Evolutionary conservation across 768 basidiomycete species (phyloP).

Genomic region (Mrakia gelida): DNA sequence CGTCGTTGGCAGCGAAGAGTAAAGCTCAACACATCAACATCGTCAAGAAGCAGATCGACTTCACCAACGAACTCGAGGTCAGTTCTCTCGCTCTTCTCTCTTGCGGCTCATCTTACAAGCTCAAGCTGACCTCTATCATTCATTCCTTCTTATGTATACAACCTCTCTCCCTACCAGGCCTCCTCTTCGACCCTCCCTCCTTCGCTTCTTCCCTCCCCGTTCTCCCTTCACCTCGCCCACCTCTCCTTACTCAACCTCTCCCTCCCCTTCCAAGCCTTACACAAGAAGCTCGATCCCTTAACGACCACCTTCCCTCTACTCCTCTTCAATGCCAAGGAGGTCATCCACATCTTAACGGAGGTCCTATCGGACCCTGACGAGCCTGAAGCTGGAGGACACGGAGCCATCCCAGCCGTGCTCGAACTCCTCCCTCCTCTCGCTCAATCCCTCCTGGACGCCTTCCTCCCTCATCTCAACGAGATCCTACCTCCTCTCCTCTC

Average conservation of each 20-base stretch:
- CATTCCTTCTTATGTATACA: background rate
- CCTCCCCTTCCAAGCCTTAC: constrained; percentile 41
- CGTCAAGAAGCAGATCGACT: constrained; percentile 22
- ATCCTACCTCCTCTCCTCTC: constrained; percentile 18
- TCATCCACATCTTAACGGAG: constrained; percentile 36
- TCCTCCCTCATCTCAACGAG: constrained; percentile 36
- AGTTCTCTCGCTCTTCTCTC: background rate
- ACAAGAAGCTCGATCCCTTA: constrained; percentile 38
- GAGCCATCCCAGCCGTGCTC: constrained; percentile 39
- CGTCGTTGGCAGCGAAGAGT: constrained; percentile 2
- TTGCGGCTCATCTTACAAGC: background rate
- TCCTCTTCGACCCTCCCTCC: constrained; percentile 20
- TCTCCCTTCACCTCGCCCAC: constrained; percentile 38
- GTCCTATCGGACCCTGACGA: constrained; percentile 39
- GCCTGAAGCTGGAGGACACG: constrained; percentile 39
- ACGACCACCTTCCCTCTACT: constrained; percentile 42
- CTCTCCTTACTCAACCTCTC: constrained; percentile 43
- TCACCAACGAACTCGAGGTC: constrained; percentile 17
- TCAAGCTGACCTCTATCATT: background rate
- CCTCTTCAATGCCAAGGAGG: constrained; percentile 39
- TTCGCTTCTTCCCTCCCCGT: constrained; percentile 18
- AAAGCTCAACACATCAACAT: constrained; percentile 13
- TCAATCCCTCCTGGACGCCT: constrained; percentile 14
- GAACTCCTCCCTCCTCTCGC: constrained; percentile 27
- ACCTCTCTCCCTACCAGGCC: background rate